Conservation (phyloP, 768 basidiomycete species). For the Roridomyces roridus region DNA sequence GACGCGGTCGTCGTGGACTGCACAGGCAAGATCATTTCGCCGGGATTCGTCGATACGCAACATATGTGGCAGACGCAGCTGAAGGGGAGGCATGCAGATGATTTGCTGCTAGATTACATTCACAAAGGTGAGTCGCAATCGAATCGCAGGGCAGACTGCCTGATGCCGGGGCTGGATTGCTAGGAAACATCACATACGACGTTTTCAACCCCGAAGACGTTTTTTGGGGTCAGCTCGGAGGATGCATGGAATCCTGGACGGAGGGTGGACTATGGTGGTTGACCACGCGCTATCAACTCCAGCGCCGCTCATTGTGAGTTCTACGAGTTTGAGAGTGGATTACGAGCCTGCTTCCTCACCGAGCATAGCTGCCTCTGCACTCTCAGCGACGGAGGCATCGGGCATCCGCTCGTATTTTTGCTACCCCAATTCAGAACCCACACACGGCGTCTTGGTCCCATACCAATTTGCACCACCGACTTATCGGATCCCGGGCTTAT, state of each 20-base stretch:
- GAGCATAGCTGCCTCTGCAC: conserved; percentile 14
- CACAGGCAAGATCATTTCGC: conserved; percentile 14
- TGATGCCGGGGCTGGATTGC: too few relatives aligned
- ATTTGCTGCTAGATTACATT: conserved; percentile 19
- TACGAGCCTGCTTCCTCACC: too few relatives aligned
- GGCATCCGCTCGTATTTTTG: conserved; percentile 24
- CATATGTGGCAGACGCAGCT: conserved; percentile 25
- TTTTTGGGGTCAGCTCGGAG: conserved; percentile 22
- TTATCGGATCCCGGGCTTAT: background rate
- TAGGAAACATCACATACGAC: background rate
- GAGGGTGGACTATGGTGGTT: conserved; percentile 15
- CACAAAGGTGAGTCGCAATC: background rate
- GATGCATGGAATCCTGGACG: conserved; percentile 20
- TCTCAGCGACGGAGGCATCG: conserved; percentile 12
- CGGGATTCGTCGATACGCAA: conserved; percentile 24
- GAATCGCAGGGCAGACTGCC: too few relatives aligned
- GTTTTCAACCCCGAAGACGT: conserved; percentile 18
- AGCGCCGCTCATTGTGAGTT: conserved; percentile 14
- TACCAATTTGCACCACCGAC: background rate
- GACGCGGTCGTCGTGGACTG: conserved; percentile 9
- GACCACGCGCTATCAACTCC: conserved; percentile 22
- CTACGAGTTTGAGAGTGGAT: background rate
- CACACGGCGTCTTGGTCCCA: conserved; percentile 8
- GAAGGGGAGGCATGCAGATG: conserved; percentile 17
- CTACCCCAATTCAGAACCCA: background rate